Base-by-base conservation (phyloP, 768 basidiomycete species). In the Tubosaeta sp. region DNA sequence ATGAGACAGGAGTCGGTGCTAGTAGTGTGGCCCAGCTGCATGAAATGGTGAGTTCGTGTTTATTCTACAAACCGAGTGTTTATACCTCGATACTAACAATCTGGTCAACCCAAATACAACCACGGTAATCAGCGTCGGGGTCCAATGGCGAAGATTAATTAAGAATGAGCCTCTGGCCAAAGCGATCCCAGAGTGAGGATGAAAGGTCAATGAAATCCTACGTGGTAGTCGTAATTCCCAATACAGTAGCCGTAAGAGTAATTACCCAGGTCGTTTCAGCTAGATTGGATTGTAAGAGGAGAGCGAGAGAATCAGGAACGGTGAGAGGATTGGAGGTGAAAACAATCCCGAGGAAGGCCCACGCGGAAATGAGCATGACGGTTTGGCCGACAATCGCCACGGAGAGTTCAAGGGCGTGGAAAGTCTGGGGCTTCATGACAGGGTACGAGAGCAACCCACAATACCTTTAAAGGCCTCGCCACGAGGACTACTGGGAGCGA, bases 31-130 rank as follows among this genome's bases (percentile, higher is more conserved):
- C 35, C 57, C n/a, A n/a, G n/a, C n/a, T n/a, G n/a, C 57, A 59
- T 14, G 6, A 7, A 7, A 37, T 37, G 35, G 16, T 37, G 16
- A 37, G 35, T 6, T 37, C 16, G 7, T n/a, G 27, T 29, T 8
- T 37, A 16, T 37, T 37, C 35, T 37, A 16, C 7, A 37, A n/a
- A 37, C 2, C n/a, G 35, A 16, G n/a, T n/a, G 3, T 37, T 5
- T 17, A 8, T 7, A 60, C 61, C 61, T 55, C 4, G 62, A 57
- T 5, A 51, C 54, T n/a, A 63, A n/a, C 17, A 62, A 37, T n/a
- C 25, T 56, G 5, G 52, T 50, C 29, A 56, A 13, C 4, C 43
- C 56, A n/a, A 52, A 58, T 26, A 63, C 13, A 10, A 33, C 33
- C 19, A 51, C 13, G 0, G 54, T 58, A 4, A 41, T 38, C 35